Evolutionary conservation across 495 filamentous ascomycete genomes (phyloP).

Genomic region (Aspergillus sclerotiicarbonarius): DNA sequence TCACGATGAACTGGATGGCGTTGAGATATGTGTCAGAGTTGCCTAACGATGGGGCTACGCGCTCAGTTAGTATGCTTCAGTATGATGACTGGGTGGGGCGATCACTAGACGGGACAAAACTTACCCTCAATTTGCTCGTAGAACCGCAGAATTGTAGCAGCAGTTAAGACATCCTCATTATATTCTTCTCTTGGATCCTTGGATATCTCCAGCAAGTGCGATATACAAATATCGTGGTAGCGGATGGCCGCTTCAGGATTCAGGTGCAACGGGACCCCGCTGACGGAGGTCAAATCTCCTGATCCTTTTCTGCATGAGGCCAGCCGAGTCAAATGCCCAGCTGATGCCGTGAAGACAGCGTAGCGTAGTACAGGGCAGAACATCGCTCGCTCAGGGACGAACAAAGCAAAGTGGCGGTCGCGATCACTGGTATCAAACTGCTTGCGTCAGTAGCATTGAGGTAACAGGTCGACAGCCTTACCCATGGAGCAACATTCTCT

Average conservation of each 20-base stretch:
- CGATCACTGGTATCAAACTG: conserved; percentile 22
- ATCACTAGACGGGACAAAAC: background rate
- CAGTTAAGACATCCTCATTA: conserved; percentile 33
- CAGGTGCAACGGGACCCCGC: conserved; percentile 21
- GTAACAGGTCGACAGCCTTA: conserved; percentile 1
- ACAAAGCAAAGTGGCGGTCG: conserved; percentile 27
- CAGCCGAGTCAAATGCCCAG: conserved; percentile 21
- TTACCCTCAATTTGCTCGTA: conserved; percentile 35
- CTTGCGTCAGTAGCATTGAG: background rate
- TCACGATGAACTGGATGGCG: conserved; percentile 18
- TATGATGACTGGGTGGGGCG: no score
- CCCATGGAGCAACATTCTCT: conserved; percentile 26
- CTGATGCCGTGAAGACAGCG: conserved; percentile 30
- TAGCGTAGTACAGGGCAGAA: conserved; percentile 30
- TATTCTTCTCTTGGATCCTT: conserved; percentile 27
- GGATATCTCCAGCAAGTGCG: conserved; percentile 25
- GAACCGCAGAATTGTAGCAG: conserved; percentile 32
- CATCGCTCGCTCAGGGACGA: conserved; percentile 28
- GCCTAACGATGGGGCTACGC: conserved; percentile 17
- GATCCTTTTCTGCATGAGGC: conserved; percentile 8
- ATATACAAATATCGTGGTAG: conserved; percentile 31
- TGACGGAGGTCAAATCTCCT: conserved; percentile 3
- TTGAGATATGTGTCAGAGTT: conserved; percentile 18
- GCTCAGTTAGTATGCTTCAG: no score
- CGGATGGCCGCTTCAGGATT: conserved; percentile 25